phyloP scores from a whole-genome alignment of 116 monocot genomes.

The Phalaenopsis hybrid region DNA sequence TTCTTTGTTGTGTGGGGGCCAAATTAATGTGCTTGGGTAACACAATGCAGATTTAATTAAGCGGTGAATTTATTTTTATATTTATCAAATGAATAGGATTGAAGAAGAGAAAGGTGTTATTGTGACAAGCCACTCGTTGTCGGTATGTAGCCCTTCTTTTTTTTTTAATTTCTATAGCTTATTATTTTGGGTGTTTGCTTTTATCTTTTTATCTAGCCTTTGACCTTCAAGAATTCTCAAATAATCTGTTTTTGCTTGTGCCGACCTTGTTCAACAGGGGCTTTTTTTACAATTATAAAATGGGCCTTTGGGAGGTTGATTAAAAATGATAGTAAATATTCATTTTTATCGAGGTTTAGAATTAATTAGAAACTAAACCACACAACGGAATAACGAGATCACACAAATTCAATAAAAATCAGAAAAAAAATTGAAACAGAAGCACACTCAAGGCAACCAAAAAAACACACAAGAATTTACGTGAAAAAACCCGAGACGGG shows the following conservation, averaged over 20 bases:
- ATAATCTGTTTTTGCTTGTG: background rate
- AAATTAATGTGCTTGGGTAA: background rate
- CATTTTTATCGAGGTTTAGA: no score
- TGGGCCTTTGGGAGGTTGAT: background rate
- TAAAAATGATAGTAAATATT: background rate
- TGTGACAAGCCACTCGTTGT: conserved; percentile 77
- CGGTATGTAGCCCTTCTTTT: conserved; percentile 37
- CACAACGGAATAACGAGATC: no score
- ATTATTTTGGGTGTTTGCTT: background rate
- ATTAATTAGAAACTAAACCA: no score
- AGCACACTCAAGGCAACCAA: no score
- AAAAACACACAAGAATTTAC: no score
- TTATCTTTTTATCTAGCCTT: background rate
- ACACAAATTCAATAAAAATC: no score
- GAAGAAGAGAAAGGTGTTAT: conserved; percentile 92
- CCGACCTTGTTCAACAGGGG: background rate
- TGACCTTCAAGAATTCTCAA: background rate
- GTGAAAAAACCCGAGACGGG: no score
- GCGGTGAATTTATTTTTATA: background rate
- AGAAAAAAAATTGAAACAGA: no score
- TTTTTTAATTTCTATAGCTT: background rate
- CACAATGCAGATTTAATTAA: background rate
- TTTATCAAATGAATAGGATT: conserved; percentile 40
- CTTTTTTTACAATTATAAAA: background rate
- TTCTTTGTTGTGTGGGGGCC: background rate